These are phyloP conservation scores for Aureobasidium lini DNA, from an alignment of 2,329 filamentous ascomycete species.

Conservation along the genomic window DNA sequence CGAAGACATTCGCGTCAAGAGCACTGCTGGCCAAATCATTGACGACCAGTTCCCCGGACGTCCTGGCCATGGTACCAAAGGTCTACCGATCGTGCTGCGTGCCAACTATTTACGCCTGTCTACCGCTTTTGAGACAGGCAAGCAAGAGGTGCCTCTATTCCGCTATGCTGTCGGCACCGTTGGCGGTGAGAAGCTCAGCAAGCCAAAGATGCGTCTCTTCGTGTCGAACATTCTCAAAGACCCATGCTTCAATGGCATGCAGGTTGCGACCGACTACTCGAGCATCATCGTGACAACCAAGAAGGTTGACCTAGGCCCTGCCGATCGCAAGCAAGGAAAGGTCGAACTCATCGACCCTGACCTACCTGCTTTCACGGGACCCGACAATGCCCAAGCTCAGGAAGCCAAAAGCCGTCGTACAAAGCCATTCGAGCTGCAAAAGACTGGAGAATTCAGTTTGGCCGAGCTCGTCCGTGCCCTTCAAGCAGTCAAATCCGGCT, in stretches of 20 bases:
- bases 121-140: constrained; percentile 27
- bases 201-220: constrained; percentile 41
- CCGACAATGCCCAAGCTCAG: constrained; percentile 20
- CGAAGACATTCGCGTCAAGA: constrained; percentile 21
- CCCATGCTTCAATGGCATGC: constrained; percentile 24
- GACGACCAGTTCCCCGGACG: constrained; percentile 27
- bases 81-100: constrained; percentile 32
- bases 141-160: constrained; percentile 25
- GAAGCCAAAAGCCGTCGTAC: constrained; percentile 25
- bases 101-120: constrained; percentile 37
- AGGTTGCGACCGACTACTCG: constrained; percentile 34
- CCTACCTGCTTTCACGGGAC: background rate
- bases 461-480: constrained; percentile 40
- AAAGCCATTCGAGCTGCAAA: constrained; percentile 30
- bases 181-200: constrained; percentile 26
- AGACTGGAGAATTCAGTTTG: constrained; percentile 29
- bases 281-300: constrained; percentile 29
- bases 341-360: constrained; percentile 9
- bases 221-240: constrained; percentile 38
- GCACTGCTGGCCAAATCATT: constrained; percentile 22
- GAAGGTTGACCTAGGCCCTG: constrained; percentile 20
- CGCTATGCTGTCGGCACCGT: constrained; percentile 35
- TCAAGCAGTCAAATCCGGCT: constrained; percentile 28
- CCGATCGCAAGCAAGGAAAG: constrained; percentile 13
- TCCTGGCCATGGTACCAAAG: constrained; percentile 31